Evolutionary conservation across 140 eudicot species (phyloP).

Genomic region (Anethum foeniculum): DNA sequence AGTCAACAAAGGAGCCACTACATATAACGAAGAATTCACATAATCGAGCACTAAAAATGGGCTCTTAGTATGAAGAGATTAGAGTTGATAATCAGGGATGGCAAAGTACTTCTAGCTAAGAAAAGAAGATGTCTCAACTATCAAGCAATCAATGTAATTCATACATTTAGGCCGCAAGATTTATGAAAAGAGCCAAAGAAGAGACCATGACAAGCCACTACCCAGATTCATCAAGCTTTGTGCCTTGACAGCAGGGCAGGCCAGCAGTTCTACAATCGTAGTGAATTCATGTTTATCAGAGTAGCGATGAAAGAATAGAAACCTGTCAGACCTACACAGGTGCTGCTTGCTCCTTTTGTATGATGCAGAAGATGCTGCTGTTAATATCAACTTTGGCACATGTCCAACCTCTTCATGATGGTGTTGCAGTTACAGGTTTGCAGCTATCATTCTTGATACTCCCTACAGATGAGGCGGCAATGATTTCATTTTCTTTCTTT

Average conservation of each 20-base stretch:
- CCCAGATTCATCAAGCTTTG: neutral
- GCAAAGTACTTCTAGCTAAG: neutral
- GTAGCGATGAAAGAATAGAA: neutral
- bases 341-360: neutral
- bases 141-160: neutral
- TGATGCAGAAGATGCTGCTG: neutral
- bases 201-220: neutral
- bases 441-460: neutral
- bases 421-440: neutral
- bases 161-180: neutral
- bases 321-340: neutral
- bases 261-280: neutral
- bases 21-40: neutral
- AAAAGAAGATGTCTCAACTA: neutral
- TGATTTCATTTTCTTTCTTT: too few species aligned
- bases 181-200: neutral
- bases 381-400: neutral
- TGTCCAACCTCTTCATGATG: neutral
- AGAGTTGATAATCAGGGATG: neutral
- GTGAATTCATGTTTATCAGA: too few species aligned
- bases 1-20: neutral
- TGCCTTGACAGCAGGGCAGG: neutral
- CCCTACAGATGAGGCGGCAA: neutral
- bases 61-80: neutral
- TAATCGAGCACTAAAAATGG: neutral